Evolutionary conservation across 1,139 yeast species (phyloP).

Genomic region (Suhomyces bokatorum): DNA sequence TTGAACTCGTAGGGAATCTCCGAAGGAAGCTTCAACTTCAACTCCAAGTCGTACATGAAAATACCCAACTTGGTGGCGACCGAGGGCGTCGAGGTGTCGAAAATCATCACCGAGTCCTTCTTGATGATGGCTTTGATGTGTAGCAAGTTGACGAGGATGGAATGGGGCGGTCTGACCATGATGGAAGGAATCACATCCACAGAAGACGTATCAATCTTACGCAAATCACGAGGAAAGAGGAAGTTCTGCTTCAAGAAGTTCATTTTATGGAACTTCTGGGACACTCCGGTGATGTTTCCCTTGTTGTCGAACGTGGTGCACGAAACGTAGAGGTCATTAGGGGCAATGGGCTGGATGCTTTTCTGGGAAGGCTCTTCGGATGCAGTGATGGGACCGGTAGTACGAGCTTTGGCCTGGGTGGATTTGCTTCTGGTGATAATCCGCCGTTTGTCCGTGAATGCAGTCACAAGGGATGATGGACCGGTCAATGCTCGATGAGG

Average conservation of each 20-base stretch:
- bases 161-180: slow-evolving; percentile 67
- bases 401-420: neutral
- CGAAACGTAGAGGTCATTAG: slow-evolving; percentile 57
- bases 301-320: slow-evolving; percentile 72
- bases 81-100: slow-evolving; percentile 66
- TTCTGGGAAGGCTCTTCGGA: slow-evolving; percentile 1
- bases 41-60: slow-evolving; percentile 83
- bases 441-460: too few species aligned
- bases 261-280: slow-evolving; percentile 76
- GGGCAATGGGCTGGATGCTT: slow-evolving; percentile 53
- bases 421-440: neutral
- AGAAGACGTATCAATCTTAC: slow-evolving; percentile 86
- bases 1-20: slow-evolving; percentile 71
- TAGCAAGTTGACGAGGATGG: slow-evolving; percentile 75
- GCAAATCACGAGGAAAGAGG: slow-evolving; percentile 74
- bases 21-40: slow-evolving; percentile 58
- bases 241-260: slow-evolving; percentile 74
- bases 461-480: too few species aligned
- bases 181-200: slow-evolving; percentile 90
- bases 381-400: neutral
- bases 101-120: slow-evolving; percentile 76
- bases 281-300: slow-evolving; percentile 74
- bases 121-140: slow-evolving; percentile 88
- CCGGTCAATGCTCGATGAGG: neutral
- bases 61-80: slow-evolving; percentile 65